Base-by-base conservation (phyloP, 495 filamentous ascomycete genomes). In the Penicillium bialowiezense region DNA sequence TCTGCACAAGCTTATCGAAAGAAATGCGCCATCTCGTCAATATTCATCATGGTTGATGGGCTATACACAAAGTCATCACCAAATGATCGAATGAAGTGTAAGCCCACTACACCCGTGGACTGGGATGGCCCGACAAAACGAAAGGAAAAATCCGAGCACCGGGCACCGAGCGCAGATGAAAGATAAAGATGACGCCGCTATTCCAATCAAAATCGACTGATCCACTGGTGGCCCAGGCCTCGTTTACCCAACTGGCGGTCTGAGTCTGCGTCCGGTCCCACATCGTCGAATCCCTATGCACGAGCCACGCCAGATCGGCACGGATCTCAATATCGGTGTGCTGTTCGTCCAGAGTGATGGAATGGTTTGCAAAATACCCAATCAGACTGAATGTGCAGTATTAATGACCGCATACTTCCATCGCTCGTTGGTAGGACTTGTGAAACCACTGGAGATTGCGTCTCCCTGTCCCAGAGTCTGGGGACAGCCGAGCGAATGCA, bases 211-310 rank as follows among this genome's bases (percentile, higher is more conserved):
- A 36, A 37, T 17, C 3, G 23, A 29, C 21, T 7, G 43, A 46
- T 37, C 43, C 13, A 1, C 33, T 9, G 18, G 21, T 19, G n/a
- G 23, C 43, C 38, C 1, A 8, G 15, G 17, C 7, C 9, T 7
- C 7, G 26, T 15, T 39, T 7, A 40, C 14, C 33, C 26, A 48
- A 40, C 45, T 32, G 26, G 45, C 45, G 45, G 45, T 48, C 45
- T 23, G 45, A 1, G 31, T 23, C 35, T 39, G 12, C 33, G 24
- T 32, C 32, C 34, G 3, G 15, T 2, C 17, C 45, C 45, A 5
- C 20, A 0, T 18, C 34, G 14, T 20, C 21, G 15, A 47, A 47
- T 39, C 35, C 31, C 17, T 3, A 21, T 13, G 23, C 45, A 23
- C 35, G 14, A 15, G 35, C 35, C 18, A 40, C 35, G 7, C 45